Evolutionary conservation across 2,329 filamentous ascomycete species (phyloP).

Genomic region (Hyphodiscus sp.): DNA sequence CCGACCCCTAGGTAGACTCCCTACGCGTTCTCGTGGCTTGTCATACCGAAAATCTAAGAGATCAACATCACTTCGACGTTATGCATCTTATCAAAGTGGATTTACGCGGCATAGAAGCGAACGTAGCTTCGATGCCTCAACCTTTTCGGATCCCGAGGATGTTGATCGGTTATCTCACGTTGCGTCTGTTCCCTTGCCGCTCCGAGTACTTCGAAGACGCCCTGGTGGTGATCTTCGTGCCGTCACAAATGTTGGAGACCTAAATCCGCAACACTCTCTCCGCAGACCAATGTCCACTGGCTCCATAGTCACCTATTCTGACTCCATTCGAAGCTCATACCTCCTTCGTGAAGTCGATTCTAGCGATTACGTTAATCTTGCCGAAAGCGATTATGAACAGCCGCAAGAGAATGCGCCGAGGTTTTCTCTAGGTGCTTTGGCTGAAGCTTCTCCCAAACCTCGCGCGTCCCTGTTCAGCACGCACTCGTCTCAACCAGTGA

Average conservation of each 20-base stretch:
- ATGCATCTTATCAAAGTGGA: slow-evolving; percentile 55
- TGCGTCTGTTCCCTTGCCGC: slow-evolving; percentile 43
- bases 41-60: slow-evolving; percentile 38
- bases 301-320: slow-evolving; percentile 53
- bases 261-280: slow-evolving; percentile 40
- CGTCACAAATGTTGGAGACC: slow-evolving; percentile 57
- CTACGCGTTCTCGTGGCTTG: slow-evolving; percentile 14
- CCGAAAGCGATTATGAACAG: slow-evolving; percentile 32
- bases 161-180: slow-evolving; percentile 40
- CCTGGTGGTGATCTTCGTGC: slow-evolving; percentile 71
- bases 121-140: slow-evolving; percentile 56
- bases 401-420: slow-evolving; percentile 37
- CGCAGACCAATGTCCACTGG: slow-evolving; percentile 52
- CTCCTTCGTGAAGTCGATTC: slow-evolving; percentile 35
- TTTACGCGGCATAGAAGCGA: slow-evolving; percentile 43
- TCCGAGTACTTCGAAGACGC: slow-evolving; percentile 60
- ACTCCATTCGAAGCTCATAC: slow-evolving; percentile 54
- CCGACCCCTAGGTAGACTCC: slow-evolving; percentile 16
- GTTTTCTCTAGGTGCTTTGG: slow-evolving; percentile 54
- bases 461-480: slow-evolving; percentile 53
- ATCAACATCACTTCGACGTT: slow-evolving; percentile 47
- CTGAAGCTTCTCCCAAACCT: slow-evolving; percentile 42
- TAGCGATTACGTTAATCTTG: slow-evolving; percentile 39
- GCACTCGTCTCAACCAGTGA: slow-evolving; percentile 54
- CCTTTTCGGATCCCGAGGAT: slow-evolving; percentile 49